A percentile compares a stretch with the other conserved stretches of the same genome.
These are phyloP conservation scores for Cenchrus americanus DNA, from an alignment of 176 grass and related monocot species.

Conservation along the genomic window DNA sequence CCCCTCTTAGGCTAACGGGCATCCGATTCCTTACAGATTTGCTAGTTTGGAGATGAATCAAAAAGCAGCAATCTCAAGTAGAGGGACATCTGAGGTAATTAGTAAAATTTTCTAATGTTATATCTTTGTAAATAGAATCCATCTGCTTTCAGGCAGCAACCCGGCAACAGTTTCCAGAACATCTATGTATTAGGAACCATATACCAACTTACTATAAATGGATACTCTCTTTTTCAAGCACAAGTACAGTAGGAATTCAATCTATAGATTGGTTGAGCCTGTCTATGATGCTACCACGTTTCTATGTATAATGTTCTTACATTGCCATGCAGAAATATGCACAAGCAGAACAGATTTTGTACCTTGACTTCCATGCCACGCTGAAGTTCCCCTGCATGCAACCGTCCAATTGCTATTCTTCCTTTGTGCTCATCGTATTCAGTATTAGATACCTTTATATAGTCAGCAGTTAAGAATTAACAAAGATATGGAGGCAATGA, in stretches of 20 bases:
- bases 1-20: no score
- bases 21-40: no score
- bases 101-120: background rate
- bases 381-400: conserved; percentile 86
- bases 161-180: background rate
- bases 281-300: conserved; percentile 11
- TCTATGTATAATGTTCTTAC: conserved; percentile 2
- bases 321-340: conserved; percentile 20
- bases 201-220: conserved; percentile 18
- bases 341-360: conserved; percentile 40
- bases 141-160: background rate
- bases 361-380: conserved; percentile 96
- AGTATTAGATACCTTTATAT: conserved; percentile 80
- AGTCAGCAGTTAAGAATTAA: conserved; percentile 41
- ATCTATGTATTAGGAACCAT: conserved; percentile 5
- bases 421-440: conserved; percentile 99
- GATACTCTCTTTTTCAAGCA: background rate
- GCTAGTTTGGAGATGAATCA: background rate
- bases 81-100: background rate
- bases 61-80: background rate
- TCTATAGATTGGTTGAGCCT: conserved; percentile 17
- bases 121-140: background rate
- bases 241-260: background rate
- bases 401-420: conserved; percentile 92
- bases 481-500: background rate